Evolutionary conservation across 1,139 yeast genomes (phyloP).

Genomic region (Candida gigantensis): DNA sequence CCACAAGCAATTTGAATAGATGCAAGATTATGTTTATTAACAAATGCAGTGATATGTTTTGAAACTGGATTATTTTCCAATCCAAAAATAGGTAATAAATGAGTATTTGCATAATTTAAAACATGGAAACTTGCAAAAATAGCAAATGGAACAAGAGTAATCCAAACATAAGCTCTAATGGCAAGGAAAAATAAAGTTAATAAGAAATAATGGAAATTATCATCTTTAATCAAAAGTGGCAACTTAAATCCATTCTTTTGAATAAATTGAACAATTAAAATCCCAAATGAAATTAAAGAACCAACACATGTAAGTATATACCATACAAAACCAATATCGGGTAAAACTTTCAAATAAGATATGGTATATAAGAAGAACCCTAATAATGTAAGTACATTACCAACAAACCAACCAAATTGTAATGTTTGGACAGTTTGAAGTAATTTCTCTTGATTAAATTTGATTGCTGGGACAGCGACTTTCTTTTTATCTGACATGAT

Average conservation of each 20-base stretch:
- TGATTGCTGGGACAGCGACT: conserved; percentile 9
- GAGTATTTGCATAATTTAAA: conserved; percentile 58
- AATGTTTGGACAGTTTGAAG: conserved; percentile 28
- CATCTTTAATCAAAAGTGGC: conserved; percentile 34
- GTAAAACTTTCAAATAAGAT: conserved; percentile 35
- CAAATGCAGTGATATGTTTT: conserved; percentile 51
- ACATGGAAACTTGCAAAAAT: conserved; percentile 64
- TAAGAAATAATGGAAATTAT: conserved; percentile 50
- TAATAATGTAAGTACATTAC: conserved; percentile 68
- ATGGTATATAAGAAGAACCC: conserved; percentile 56
- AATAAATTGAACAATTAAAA: conserved; percentile 63
- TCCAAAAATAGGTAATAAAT: conserved; percentile 66
- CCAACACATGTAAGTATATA: conserved; percentile 67
- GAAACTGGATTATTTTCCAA: conserved; percentile 43
- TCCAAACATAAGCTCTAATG: conserved; percentile 45
- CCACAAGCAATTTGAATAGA: conserved; percentile 73
- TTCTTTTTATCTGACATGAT: conserved; percentile 4
- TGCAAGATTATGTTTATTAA: conserved; percentile 63
- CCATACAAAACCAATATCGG: conserved; percentile 39
- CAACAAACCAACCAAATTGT: conserved; percentile 66
- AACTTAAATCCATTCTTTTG: conserved; percentile 40
- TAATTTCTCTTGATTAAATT: conserved; percentile 15
- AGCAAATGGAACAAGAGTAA: conserved; percentile 48
- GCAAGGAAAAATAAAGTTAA: conserved; percentile 43
- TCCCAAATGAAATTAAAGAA: conserved; percentile 72